phyloP scores from a whole-genome alignment of 345 rosid genomes.

The Syzygium aqueum region DNA sequence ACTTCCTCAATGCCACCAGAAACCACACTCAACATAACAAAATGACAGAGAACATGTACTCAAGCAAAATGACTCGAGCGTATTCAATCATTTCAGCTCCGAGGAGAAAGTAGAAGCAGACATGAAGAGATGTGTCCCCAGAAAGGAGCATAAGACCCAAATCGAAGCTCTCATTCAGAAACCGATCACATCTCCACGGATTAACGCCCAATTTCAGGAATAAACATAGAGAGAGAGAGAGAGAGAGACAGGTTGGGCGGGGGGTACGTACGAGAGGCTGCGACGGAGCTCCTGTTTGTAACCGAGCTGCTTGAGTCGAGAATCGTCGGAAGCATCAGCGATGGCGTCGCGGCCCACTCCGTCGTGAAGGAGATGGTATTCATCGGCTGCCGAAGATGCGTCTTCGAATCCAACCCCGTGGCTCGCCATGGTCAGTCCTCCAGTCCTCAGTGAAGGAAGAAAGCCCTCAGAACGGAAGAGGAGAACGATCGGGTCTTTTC shows the following conservation, averaged over 20 bases:
- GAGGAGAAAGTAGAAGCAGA: background rate
- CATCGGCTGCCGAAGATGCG: background rate
- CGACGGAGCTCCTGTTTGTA: slow-evolving; percentile 58
- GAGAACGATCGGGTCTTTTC: background rate
- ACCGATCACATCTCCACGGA: background rate
- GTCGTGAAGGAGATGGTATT: background rate
- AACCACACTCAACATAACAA: background rate
- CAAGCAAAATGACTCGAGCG: background rate
- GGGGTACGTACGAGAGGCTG: slow-evolving; percentile 32
- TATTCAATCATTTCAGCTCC: background rate
- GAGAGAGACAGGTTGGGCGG: background rate
- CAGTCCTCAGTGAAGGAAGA: background rate
- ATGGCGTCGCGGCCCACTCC: background rate
- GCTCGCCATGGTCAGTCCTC: background rate
- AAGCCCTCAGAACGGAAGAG: background rate
- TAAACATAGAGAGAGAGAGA: background rate
- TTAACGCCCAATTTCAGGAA: background rate
- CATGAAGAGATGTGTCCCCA: background rate
- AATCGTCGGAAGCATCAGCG: slow-evolving; percentile 6
- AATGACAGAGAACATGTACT: background rate
- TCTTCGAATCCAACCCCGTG: background rate
- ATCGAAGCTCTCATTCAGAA: background rate
- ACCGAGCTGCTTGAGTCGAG: slow-evolving; percentile 37
- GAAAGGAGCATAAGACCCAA: background rate
- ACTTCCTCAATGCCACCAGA: background rate